Evolutionary conservation across 2,329 filamentous ascomycete species (phyloP), one percentile per base, ranked within the genome.

Genomic region (Talaromyces verruculosus): DNA sequence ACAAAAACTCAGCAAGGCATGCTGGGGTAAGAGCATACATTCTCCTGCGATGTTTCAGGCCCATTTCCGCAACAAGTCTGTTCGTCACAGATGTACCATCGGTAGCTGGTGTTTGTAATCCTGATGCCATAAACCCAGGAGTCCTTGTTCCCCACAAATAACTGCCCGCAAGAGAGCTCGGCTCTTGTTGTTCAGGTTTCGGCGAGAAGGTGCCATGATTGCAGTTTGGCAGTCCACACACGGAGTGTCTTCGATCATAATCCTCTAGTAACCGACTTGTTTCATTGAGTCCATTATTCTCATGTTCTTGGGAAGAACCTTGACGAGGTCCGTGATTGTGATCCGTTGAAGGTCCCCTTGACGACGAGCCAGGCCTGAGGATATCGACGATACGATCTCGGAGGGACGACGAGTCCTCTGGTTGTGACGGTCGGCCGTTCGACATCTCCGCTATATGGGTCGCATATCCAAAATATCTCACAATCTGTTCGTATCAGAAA

Each of bases 191-290:
- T 60, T 84, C 86, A 0, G 89, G 84, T 43, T 87, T 82, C 1
- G 91, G 89, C 51, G 91, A 92, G 73, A 93, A 92, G 17, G 90
- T 91, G 71, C 91, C 91, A 79, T 95, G 90, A 71, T 85, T 84
- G 80, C 89, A 92, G 45, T 77, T 74, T 33, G 75, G 77, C 58
- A 79, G 72, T 58, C 79, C 79, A 58, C 79, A 81, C 8, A 73
- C 69, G 41, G 77, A 76, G 17, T 75, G 70, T 28, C 68, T 71
- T 43, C 73, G 74, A 53, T 79, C 68, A 68, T 81, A 80, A 5
- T 76, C 78, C 37, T 78, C 74, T 45, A 82, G 69, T 30, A 82
- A 71, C 33, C 75, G 72, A 28, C 77, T 79, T 68, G 74, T 74
- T 41, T 71, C 74, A 68, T 78, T 55, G 35, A 35, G 25, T 28